Evolutionary conservation across 805 yeast genomes (phyloP).

Genomic region (Candida namnaoensis): DNA sequence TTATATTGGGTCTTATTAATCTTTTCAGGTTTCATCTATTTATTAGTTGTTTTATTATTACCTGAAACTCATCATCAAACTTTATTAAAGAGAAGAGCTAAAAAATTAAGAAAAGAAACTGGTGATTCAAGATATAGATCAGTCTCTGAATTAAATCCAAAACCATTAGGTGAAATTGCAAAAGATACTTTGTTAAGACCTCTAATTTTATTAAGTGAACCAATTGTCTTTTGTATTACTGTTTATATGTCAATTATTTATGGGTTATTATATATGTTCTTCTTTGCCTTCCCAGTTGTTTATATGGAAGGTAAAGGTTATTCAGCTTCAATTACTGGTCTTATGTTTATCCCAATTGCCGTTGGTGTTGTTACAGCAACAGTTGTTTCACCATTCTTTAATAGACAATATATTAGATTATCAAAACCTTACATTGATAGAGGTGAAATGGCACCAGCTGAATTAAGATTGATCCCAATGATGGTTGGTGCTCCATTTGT

Average conservation of each 20-base stretch:
- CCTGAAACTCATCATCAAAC: conserved; percentile 94
- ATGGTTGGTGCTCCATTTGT: conserved; percentile 80
- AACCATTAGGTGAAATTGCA: conserved; percentile 59
- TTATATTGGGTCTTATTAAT: conserved; percentile 90
- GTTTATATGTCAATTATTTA: conserved; percentile 82
- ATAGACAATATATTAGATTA: conserved; percentile 37
- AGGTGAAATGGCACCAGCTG: conserved; percentile 47
- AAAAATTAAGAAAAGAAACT: conserved; percentile 61
- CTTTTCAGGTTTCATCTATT: conserved; percentile 76
- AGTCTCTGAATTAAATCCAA: conserved; percentile 79
- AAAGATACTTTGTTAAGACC: conserved; percentile 75
- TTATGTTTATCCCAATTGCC: conserved; percentile 84
- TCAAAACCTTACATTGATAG: conserved; percentile 35
- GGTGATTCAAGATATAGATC: conserved; percentile 84
- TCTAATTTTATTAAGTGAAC: conserved; percentile 70
- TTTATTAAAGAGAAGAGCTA: conserved; percentile 60
- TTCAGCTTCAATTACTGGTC: conserved; percentile 70
- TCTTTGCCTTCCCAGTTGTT: conserved; percentile 91
- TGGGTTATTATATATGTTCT: conserved; percentile 86
- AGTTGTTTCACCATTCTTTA: conserved; percentile 43
- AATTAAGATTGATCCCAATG: conserved; percentile 46
- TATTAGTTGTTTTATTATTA: conserved; percentile 38
- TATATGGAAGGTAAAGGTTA: conserved; percentile 70
- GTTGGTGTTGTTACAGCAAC: conserved; percentile 88
- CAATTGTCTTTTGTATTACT: conserved; percentile 77